These are phyloP conservation scores for Solanum hybrid DNA, from an alignment of 305 asterid species.

Conservation along the genomic window DNA sequence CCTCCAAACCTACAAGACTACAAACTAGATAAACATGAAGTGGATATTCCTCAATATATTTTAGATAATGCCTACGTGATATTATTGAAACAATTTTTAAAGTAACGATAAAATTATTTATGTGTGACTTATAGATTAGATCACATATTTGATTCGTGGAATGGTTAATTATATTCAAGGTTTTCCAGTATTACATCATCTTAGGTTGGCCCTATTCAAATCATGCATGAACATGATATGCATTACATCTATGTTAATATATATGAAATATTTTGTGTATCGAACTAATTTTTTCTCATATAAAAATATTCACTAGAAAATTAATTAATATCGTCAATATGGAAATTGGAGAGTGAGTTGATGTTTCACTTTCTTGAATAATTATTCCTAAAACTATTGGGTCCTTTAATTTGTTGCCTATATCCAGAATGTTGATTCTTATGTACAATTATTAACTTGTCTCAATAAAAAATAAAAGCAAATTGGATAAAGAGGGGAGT, in stretches of 20 bases:
- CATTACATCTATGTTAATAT: not conserved
- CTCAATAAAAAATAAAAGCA: not conserved
- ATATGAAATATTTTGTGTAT: not conserved
- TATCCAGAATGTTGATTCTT: not conserved
- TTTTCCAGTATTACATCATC: not conserved
- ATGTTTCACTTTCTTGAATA: not conserved
- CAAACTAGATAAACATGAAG: not conserved
- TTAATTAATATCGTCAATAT: not conserved
- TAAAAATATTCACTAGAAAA: not conserved
- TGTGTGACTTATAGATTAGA: not conserved
- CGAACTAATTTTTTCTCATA: fast-evolving
- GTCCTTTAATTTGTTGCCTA: not conserved
- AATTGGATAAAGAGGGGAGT: not conserved
- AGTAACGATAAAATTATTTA: no score
- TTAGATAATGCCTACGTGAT: not conserved
- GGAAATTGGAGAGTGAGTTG: not conserved
- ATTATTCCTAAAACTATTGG: not conserved
- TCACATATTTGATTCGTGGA: not conserved
- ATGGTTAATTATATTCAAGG: not conserved
- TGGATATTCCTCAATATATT: not conserved
- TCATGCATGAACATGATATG: not conserved
- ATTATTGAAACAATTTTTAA: not conserved
- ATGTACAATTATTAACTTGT: not conserved
- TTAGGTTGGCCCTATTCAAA: not conserved
- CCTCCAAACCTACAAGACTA: not conserved